Evolutionary conservation across 2,329 filamentous ascomycete species (phyloP).

Genomic region (Epichloe sibirici): DNA sequence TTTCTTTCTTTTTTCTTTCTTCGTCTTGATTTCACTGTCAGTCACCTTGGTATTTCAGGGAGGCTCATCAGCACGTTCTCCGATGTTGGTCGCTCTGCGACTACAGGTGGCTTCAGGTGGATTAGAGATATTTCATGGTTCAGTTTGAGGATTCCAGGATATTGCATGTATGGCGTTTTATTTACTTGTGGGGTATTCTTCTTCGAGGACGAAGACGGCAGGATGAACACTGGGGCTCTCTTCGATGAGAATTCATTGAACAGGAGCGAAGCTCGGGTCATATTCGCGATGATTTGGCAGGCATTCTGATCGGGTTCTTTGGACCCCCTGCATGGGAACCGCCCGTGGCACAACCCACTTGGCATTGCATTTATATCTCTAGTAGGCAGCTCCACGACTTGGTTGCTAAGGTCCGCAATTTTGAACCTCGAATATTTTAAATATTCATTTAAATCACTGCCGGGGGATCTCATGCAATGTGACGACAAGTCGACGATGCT

Average conservation of each 20-base stretch:
- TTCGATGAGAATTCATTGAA: neutral
- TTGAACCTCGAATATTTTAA: too few relatives aligned
- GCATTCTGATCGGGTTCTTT: neutral
- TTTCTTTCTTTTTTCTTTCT: neutral
- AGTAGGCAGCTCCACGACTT: neutral
- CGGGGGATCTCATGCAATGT: neutral
- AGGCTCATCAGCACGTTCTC: neutral
- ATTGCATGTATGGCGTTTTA: constrained; percentile 6
- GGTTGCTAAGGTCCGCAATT: neutral
- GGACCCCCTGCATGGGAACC: neutral
- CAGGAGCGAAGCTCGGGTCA: neutral
- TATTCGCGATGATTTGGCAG: neutral
- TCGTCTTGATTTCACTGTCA: neutral
- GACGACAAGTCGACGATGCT: neutral
- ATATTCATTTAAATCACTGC: neutral
- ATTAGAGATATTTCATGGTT: neutral
- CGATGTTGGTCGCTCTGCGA: neutral
- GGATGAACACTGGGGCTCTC: neutral
- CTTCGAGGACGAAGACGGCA: neutral
- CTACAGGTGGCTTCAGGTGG: neutral
- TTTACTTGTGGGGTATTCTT: neutral
- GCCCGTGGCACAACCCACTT: constrained; percentile 6
- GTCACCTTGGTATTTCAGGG: neutral
- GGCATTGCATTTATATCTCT: neutral
- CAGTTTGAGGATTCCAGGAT: constrained; percentile 5